Evolutionary conservation across 1,284 basidiomycete species (phyloP).

Genomic region (Retiboletus flavoniger): DNA sequence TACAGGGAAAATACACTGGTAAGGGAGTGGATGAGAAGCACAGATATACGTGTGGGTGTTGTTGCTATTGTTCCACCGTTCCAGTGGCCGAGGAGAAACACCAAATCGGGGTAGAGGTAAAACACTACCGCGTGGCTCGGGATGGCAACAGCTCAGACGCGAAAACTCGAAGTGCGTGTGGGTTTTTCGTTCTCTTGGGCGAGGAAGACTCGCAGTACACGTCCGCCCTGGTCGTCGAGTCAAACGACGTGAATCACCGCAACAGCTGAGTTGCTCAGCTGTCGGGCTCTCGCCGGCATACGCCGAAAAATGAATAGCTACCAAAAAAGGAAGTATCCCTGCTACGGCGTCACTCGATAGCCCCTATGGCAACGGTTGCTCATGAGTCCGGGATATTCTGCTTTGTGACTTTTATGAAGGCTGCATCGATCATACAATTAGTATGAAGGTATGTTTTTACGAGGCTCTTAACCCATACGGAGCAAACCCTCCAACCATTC

Average conservation of each 20-base stretch:
- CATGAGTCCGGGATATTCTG: too few species aligned
- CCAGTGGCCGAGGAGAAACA: conserved; percentile 5
- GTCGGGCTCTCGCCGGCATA: conserved; percentile 19
- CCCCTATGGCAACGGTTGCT: too few species aligned
- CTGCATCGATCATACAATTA: too few species aligned
- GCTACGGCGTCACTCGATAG: not conserved
- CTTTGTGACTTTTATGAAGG: too few species aligned
- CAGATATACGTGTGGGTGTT: conserved; percentile 7
- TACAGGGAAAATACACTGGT: not conserved
- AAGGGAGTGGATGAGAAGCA: not conserved
- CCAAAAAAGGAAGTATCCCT: not conserved
- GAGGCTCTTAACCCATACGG: too few species aligned
- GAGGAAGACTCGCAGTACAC: not conserved
- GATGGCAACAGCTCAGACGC: not conserved
- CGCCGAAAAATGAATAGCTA: conserved; percentile 23
- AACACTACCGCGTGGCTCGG: conserved; percentile 4
- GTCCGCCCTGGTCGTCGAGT: conserved; percentile 10
- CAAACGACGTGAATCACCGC: not conserved
- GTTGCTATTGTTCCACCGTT: conserved; percentile 18
- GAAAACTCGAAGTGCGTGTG: not conserved
- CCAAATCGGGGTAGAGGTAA: conserved; percentile 25
- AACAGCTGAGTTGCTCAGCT: conserved; percentile 23
- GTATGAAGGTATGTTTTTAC: too few species aligned
- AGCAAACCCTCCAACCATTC: too few species aligned
- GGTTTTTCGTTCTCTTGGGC: conserved; percentile 3